phyloP scores from a whole-genome alignment of 176 grass and related monocot species.

The Areca catechu region DNA sequence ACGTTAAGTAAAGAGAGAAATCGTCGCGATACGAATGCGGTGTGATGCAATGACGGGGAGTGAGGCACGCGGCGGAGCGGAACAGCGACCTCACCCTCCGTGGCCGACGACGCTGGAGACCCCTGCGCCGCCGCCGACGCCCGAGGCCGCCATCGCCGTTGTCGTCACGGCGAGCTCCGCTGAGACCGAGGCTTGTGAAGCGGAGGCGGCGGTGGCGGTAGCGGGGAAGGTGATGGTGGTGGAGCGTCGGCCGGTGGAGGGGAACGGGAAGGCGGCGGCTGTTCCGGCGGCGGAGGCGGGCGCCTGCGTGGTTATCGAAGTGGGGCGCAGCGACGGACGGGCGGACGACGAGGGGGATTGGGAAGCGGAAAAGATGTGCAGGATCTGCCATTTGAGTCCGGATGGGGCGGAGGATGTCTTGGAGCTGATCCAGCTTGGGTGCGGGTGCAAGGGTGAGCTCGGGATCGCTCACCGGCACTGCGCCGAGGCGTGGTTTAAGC shows the following conservation, averaged over 20 bases:
- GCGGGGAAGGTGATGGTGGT: too few relatives aligned
- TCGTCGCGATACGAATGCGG: too few relatives aligned
- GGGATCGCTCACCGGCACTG: constrained; percentile 52
- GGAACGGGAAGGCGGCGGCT: not conserved
- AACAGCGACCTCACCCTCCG: too few relatives aligned
- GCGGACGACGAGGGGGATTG: not conserved
- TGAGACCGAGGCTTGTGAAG: too few relatives aligned
- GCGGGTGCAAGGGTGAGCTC: constrained; percentile 64
- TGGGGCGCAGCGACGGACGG: not conserved
- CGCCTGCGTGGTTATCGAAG: constrained; percentile 2
- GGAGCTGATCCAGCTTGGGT: constrained; percentile 49
- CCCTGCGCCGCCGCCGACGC: too few relatives aligned
- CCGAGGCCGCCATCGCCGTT: too few relatives aligned
- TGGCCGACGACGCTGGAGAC: too few relatives aligned
- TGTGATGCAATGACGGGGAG: too few relatives aligned
- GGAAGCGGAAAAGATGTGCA: constrained; percentile 21
- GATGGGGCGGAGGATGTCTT: constrained; percentile 19
- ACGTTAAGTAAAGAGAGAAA: too few relatives aligned
- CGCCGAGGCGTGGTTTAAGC: constrained; percentile 71
- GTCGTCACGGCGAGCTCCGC: too few relatives aligned
- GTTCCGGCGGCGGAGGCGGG: not conserved
- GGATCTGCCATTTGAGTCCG: constrained; percentile 60
- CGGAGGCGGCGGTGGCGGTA: too few relatives aligned
- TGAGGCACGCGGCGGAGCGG: too few relatives aligned
- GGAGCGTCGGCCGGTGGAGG: constrained; percentile 6